phyloP scores from a whole-genome alignment of 1,284 basidiomycete genomes.

The Ganoderma sp. region DNA sequence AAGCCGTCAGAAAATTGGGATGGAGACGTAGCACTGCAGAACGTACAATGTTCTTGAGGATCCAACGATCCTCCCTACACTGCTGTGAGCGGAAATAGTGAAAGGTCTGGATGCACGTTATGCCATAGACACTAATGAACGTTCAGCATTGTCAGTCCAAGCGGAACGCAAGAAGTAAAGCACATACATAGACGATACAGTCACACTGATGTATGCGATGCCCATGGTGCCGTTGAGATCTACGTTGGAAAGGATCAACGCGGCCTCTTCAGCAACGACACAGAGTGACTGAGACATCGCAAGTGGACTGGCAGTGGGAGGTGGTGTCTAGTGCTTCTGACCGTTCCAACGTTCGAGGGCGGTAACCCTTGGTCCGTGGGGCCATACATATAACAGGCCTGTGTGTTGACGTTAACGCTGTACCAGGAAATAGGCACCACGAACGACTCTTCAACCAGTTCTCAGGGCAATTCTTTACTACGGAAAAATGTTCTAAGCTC shows the following conservation, averaged over 20 bases:
- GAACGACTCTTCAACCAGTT: too few species aligned
- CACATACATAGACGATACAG: neutral
- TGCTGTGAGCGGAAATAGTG: neutral
- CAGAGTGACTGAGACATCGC: neutral
- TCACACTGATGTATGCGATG: neutral
- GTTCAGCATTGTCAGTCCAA: neutral
- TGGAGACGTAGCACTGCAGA: neutral
- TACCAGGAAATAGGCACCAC: too few species aligned
- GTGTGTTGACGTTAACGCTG: too few species aligned
- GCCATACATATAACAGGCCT: too few species aligned
- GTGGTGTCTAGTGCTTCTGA: too few species aligned
- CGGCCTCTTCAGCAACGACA: neutral
- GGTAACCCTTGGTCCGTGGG: too few species aligned
- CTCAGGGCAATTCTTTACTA: too few species aligned
- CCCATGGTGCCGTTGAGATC: slow-evolving; percentile 3
- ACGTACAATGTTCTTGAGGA: neutral
- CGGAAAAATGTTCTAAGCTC: too few species aligned
- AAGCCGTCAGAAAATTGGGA: neutral
- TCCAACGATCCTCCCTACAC: neutral
- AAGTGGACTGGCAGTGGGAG: too few species aligned
- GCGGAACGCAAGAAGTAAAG: neutral
- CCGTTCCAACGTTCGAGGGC: too few species aligned
- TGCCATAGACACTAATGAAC: neutral
- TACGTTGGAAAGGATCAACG: neutral
- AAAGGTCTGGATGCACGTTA: neutral